These are phyloP conservation scores for Pseudogymnoascus sp. DNA, from an alignment of 2,329 filamentous ascomycete species.

Conservation along the genomic window DNA sequence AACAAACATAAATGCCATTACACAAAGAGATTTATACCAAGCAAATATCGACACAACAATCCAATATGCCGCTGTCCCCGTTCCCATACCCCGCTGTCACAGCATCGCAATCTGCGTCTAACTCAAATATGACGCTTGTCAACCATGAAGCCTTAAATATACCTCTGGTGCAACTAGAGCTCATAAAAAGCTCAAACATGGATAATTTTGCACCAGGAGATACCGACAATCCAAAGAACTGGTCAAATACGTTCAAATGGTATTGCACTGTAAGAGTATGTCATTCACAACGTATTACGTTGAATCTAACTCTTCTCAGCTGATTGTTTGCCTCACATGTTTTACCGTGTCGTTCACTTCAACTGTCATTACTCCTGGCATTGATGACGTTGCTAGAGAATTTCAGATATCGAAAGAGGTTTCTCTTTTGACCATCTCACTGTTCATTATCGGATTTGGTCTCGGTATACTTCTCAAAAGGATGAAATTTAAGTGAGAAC, in stretches of 20 bases:
- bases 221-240: conserved; percentile 73
- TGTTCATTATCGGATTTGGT: conserved; percentile 75
- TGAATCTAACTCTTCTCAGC: conserved; percentile 25
- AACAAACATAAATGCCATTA: no score
- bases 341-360: conserved; percentile 65
- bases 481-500: background rate
- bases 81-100: no score
- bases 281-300: no score
- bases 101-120: no score
- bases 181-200: no score
- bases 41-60: no score
- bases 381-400: conserved; percentile 53
- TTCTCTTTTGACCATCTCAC: conserved; percentile 59
- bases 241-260: conserved; percentile 69
- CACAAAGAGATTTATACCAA: no score
- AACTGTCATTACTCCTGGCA: conserved; percentile 67
- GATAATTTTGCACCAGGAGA: conserved; percentile 42
- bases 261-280: conserved; percentile 48
- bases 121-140: no score
- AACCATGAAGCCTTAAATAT: no score
- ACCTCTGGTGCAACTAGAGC: no score
- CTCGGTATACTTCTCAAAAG: conserved; percentile 42
- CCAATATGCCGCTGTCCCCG: no score
- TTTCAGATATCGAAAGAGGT: conserved; percentile 66
- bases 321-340: conserved; percentile 68